Evolutionary conservation across 2,329 filamentous ascomycete species (phyloP), one percentile per base, ranked within the genome.

Genomic region (Rhytidhysteron rufulum): DNA sequence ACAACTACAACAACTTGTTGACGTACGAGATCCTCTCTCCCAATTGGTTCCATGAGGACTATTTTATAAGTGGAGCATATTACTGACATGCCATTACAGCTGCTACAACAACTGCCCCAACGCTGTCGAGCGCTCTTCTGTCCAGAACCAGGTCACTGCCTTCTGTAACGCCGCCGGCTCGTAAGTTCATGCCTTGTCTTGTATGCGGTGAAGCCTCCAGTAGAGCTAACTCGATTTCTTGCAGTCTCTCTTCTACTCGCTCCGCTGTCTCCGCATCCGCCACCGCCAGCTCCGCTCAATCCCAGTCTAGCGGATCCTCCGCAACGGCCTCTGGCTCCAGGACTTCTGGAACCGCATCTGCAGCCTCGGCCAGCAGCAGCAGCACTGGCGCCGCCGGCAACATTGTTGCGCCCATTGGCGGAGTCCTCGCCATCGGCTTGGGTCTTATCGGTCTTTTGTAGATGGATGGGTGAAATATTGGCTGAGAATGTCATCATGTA

Each of bases 51-150:
- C 21, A 30, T 21, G 9, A n/a, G 29, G 18, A 38, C 34, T 11
- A 11, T n/a, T 17, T 7, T 11, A 9, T 10, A 32, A 11, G 29
- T n/a, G n/a, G n/a, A n/a, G n/a, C n/a, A n/a, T n/a, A n/a, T n/a
- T n/a, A n/a, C 37, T 41, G 16, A 44, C 33, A 10, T 42, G 50
- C 48, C 16, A 16, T 7, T 11, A 42, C 43, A 74, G 72, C 22
- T 83, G 80, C 74, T 83, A 80, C 68, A 75, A 77, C 69, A 79
- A 80, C 69, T 83, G 81, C 67, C 78, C 79, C 38, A 61, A 67
- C 48, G 70, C 74, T 52, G 46, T 66, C 13, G 62, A 57, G 33
- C 53, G 44, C 43, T 37, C 51, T 4, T 53, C 60, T 0, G 58
- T 63, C 31, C 41, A 65, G 51, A 62, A 60, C 50, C 53, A 59